phyloP scores from a whole-genome alignment of 371 early-diverging fungal species.

The Catenaria anguillulae region DNA sequence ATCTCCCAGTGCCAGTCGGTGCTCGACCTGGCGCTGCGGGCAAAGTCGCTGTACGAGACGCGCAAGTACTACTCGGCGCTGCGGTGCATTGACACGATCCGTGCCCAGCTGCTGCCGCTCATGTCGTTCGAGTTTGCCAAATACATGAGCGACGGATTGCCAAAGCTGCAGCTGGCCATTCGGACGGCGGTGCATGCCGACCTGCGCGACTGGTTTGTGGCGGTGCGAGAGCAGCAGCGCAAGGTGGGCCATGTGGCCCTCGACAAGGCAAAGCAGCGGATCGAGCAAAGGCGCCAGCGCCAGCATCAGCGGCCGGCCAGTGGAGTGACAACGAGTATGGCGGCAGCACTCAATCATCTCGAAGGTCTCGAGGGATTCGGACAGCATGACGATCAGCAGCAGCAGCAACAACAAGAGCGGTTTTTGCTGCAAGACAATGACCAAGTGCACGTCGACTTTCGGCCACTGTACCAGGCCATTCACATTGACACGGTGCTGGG shows the following conservation, averaged over 20 bases:
- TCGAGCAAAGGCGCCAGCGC: constrained; percentile 13
- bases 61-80: constrained; percentile 82
- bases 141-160: constrained; percentile 66
- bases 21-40: constrained; percentile 71
- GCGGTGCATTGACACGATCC: constrained; percentile 29
- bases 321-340: too few species aligned
- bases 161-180: constrained; percentile 63
- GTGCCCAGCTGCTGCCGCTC: constrained; percentile 32
- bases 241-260: constrained; percentile 67
- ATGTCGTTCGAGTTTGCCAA: constrained; percentile 60
- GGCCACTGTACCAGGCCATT: constrained; percentile 86
- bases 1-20: constrained; percentile 72
- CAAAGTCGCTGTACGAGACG: constrained; percentile 59
- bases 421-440: constrained; percentile 46
- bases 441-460: constrained; percentile 68
- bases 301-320: too few species aligned
- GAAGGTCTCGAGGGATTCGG: too few species aligned
- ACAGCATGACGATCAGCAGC: too few species aligned
- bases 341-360: too few species aligned
- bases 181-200: constrained; percentile 68
- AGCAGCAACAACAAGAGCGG: too few species aligned
- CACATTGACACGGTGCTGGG: constrained; percentile 88
- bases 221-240: constrained; percentile 62
- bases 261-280: neutral
- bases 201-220: constrained; percentile 81